These are phyloP conservation scores for Backusella tarrabulga DNA, from an alignment of 192 early-diverging fungal genomes.

Conservation along the genomic window DNA sequence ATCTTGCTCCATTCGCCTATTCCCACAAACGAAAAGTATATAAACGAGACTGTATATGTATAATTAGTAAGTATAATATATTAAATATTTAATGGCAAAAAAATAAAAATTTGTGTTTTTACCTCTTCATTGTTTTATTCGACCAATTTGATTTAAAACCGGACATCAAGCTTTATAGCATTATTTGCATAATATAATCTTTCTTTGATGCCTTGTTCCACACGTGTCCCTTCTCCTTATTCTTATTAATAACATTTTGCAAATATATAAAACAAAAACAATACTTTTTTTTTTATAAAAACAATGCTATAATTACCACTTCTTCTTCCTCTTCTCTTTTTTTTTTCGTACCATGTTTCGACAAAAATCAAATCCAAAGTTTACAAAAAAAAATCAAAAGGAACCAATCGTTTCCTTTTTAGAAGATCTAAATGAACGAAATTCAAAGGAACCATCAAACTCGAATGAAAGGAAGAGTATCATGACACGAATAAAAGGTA, in stretches of 20 bases:
- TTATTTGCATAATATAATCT: conserved; percentile 3
- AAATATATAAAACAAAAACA: neutral
- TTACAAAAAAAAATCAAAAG: neutral
- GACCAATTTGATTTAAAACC: conserved; percentile 7
- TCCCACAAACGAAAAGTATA: too few species aligned
- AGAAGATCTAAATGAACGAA: neutral
- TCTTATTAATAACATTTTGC: neutral
- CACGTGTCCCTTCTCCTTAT: neutral
- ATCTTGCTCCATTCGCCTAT: too few species aligned
- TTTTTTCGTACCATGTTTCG: neutral
- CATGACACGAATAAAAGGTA: neutral
- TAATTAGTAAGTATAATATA: neutral
- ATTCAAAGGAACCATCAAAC: neutral
- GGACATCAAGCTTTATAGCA: neutral
- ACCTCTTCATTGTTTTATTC: neutral
- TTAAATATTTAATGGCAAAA: neutral
- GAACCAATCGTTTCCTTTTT: neutral
- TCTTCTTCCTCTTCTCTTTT: neutral
- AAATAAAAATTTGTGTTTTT: neutral
- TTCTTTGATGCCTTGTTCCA: neutral
- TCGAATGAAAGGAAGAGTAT: neutral
- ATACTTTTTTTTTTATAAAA: neutral
- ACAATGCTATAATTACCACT: neutral
- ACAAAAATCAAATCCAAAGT: neutral
- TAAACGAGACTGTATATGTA: too few species aligned